Conservation (phyloP, 108 stramenopile genomes). For the Cafeteria roenbergensis region DNA sequence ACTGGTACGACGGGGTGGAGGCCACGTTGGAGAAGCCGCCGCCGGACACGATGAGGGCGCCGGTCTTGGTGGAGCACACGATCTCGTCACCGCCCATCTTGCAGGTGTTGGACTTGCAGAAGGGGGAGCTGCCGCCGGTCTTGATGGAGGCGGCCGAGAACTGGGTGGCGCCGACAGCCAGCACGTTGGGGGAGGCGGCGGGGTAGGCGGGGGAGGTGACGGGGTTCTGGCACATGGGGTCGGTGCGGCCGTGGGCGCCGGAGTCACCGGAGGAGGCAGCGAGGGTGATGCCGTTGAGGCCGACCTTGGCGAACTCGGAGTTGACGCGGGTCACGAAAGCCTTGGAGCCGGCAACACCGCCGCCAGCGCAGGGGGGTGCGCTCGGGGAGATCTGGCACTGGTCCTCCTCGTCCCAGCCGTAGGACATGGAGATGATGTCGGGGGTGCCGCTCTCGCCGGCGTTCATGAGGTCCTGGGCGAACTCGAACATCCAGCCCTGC, state of each 20-base stretch:
- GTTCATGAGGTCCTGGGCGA: background rate
- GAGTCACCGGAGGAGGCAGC: conserved; percentile 32
- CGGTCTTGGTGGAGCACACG: conserved; percentile 9
- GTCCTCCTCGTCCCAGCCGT: conserved; percentile 4
- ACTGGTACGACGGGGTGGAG: conserved; percentile 18
- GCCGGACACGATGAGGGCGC: conserved; percentile 28
- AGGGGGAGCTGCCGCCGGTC: background rate
- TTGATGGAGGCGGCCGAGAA: background rate
- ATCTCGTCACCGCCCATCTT: background rate
- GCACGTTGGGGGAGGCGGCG: conserved; percentile 43
- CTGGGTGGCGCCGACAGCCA: conserved; percentile 41
- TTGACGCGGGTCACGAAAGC: conserved; percentile 1
- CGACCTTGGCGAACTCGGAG: conserved; percentile 16
- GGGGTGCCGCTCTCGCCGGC: background rate
- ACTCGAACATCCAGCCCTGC: background rate
- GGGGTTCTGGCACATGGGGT: background rate
- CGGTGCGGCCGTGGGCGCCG: conserved; percentile 36
- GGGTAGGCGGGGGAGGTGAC: conserved; percentile 43
- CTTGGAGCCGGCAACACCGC: conserved; percentile 11
- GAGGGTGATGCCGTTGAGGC: conserved; percentile 21
- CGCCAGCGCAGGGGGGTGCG: background rate
- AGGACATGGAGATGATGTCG: conserved; percentile 2
- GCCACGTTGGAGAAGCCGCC: conserved; percentile 32
- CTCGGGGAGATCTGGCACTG: conserved; percentile 3
- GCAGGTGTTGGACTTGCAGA: background rate